These are phyloP conservation scores for Globisporangium camurandrum DNA, from an alignment of 352 stramenopile species.

Conservation along the genomic window DNA sequence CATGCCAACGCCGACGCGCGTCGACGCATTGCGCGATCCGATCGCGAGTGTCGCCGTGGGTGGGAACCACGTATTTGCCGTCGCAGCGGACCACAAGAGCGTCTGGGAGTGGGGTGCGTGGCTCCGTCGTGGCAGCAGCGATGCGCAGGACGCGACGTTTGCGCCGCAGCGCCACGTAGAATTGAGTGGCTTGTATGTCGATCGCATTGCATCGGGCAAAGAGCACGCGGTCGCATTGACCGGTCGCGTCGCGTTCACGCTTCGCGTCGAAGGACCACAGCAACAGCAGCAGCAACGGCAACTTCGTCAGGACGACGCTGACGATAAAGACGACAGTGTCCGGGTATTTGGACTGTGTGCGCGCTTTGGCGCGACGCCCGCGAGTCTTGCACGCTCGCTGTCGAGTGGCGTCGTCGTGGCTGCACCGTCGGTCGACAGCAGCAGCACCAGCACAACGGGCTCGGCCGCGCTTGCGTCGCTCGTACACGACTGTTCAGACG, in stretches of 20 bases:
- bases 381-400: constrained; percentile 29
- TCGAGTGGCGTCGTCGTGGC: constrained; percentile 22
- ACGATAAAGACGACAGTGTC: constrained; percentile 12
- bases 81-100: constrained; percentile 30
- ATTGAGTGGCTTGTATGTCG: constrained; percentile 37
- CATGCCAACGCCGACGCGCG: constrained; percentile 49
- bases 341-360: constrained; percentile 33
- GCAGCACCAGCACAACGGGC: not conserved
- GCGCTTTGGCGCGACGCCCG: constrained; percentile 38
- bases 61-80: constrained; percentile 63
- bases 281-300: too few relatives aligned
- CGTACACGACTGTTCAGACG: constrained; percentile 38
- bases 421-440: constrained; percentile 3
- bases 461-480: constrained; percentile 23
- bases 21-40: constrained; percentile 50
- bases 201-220: constrained; percentile 41
- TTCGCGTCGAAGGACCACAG: constrained; percentile 35
- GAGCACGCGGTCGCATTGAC: constrained; percentile 55
- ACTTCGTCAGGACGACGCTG: constrained; percentile 12
- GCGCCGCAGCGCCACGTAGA: constrained; percentile 31
- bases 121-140: constrained; percentile 31
- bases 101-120: constrained; percentile 73
- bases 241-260: constrained; percentile 34
- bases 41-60: constrained; percentile 45
- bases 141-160: constrained; percentile 50